A percentile compares a stretch with the other conserved stretches of the same genome.
These are phyloP conservation scores for Camillea tinctor DNA, from an alignment of 2,329 filamentous ascomycete genomes.

Conservation along the genomic window DNA sequence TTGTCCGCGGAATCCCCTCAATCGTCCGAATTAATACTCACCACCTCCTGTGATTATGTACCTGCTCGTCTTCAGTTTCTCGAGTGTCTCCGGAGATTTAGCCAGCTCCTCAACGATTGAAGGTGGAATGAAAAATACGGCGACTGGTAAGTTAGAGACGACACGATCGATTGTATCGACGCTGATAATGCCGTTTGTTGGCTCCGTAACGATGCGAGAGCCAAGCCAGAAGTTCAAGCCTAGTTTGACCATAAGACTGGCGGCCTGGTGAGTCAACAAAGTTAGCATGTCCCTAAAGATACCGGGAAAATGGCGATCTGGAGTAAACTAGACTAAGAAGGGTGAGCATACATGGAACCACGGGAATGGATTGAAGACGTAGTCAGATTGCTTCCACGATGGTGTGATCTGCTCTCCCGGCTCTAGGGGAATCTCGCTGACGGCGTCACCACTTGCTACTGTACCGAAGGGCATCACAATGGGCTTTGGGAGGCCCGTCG, in stretches of 20 bases:
- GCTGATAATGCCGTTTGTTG: constrained; percentile 24
- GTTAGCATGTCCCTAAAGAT: neutral
- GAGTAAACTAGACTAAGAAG: neutral
- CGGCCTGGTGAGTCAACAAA: constrained; percentile 11
- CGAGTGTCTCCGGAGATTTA: constrained; percentile 17
- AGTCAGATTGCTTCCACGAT: constrained; percentile 18
- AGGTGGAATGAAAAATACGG: constrained; percentile 23
- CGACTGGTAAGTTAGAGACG: constrained; percentile 22
- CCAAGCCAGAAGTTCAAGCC: constrained; percentile 24
- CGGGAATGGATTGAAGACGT: constrained; percentile 25
- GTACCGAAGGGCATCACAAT: constrained; percentile 25
- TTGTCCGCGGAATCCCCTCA: neutral
- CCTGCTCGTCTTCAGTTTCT: constrained; percentile 20
- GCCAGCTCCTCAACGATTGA: constrained; percentile 24
- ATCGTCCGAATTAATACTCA: constrained; percentile 1
- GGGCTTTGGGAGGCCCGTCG: constrained; percentile 25
- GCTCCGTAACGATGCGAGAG: constrained; percentile 23
- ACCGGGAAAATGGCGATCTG: neutral
- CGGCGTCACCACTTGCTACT: constrained; percentile 22
- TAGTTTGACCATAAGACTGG: constrained; percentile 25
- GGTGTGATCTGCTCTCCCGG: constrained; percentile 22
- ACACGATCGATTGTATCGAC: constrained; percentile 24
- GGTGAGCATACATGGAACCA: constrained; percentile 22
- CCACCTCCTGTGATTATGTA: constrained; percentile 25
- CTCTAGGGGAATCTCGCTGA: constrained; percentile 21